A percentile compares a stretch with the other conserved stretches of the same genome.
These are phyloP conservation scores for Naumovozyma baii DNA, from an alignment of 805 yeast species.

Conservation along the genomic window DNA sequence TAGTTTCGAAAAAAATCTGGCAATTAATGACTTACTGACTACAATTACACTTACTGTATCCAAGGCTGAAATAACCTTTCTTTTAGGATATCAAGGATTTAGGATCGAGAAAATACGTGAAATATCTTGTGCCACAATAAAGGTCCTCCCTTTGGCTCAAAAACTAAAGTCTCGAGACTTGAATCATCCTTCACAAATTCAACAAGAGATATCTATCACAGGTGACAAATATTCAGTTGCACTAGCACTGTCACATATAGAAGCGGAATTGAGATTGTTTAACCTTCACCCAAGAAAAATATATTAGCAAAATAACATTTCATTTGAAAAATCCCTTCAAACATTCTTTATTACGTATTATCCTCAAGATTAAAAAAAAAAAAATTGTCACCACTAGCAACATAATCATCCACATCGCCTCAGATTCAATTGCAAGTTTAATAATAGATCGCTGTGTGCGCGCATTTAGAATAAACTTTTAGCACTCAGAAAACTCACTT, in stretches of 20 bases:
- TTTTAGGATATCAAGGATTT: conserved; percentile 38
- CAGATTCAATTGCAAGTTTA: too few relatives aligned
- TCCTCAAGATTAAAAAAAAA: background rate
- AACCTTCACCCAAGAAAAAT: background rate
- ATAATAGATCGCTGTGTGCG: too few relatives aligned
- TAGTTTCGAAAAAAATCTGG: background rate
- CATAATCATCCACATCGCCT: too few relatives aligned
- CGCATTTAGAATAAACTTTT: too few relatives aligned
- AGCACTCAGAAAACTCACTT: too few relatives aligned
- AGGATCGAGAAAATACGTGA: conserved; percentile 32
- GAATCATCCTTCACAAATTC: conserved; percentile 7
- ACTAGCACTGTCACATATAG: conserved; percentile 23
- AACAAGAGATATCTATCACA: conserved; percentile 26
- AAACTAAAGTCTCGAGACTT: conserved; percentile 7
- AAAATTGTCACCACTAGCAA: background rate
- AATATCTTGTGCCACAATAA: conserved; percentile 31
- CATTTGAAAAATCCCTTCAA: too few relatives aligned
- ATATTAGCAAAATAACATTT: too few relatives aligned
- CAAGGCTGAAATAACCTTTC: conserved; percentile 31
- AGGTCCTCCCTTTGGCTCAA: conserved; percentile 30
- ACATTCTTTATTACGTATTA: too few relatives aligned
- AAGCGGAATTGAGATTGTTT: conserved; percentile 3
- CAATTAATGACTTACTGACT: background rate
- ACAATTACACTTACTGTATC: conserved; percentile 6
- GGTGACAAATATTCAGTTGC: conserved; percentile 23